Evolutionary conservation across 208 protist genomes (phyloP), one percentile per base, ranked within the genome.

Genomic region (Blastocrithidia nonstop): DNA sequence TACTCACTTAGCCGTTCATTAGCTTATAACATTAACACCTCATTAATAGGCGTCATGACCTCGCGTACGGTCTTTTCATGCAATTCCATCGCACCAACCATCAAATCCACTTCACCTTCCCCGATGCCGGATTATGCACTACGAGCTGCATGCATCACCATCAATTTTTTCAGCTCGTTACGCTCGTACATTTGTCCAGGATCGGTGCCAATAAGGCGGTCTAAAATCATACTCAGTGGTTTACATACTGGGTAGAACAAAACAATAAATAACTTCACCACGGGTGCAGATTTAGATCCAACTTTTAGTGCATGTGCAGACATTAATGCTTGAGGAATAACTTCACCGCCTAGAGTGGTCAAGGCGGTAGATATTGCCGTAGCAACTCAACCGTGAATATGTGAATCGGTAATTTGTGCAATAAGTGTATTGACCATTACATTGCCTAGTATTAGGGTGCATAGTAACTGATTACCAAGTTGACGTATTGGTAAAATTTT

Each of bases 391-490:
- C 86, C 85, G 60, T 76, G 67, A 36, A 94, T 59, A 58, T 87
- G 79, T 0, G 71, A 79, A 57, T 86, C 72, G 8, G 89, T 95
- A 39, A 98, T 80, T 52, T 92, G 76, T 7, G 91, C 88, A 51
- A 98, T 90, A 20, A 95, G 73, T 22, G 87, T 82, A 69, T 97
- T 98, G 23, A 97, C 93, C 55, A 94, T 87, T 4, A 97, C 94
- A 58, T 98, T 97, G 55, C 95, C 93, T 13, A 98, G 48, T 49
- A 98, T 92, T 22, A 98, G 57, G 1, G 95, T 98, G 71, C 93
- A 97, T 6, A 98, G 62, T 16, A 98, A 68, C 35, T 96, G 81
- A 59, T 98, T 97, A 41, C 94, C 95, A 2, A 93, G 67, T 53
- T 95, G 71, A 17, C 93, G 84, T n/a, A 98, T 67, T 17, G 94